These are phyloP conservation scores for Hirschioporus abietinus DNA, from an alignment of 768 basidiomycete species.

Conservation along the genomic window DNA sequence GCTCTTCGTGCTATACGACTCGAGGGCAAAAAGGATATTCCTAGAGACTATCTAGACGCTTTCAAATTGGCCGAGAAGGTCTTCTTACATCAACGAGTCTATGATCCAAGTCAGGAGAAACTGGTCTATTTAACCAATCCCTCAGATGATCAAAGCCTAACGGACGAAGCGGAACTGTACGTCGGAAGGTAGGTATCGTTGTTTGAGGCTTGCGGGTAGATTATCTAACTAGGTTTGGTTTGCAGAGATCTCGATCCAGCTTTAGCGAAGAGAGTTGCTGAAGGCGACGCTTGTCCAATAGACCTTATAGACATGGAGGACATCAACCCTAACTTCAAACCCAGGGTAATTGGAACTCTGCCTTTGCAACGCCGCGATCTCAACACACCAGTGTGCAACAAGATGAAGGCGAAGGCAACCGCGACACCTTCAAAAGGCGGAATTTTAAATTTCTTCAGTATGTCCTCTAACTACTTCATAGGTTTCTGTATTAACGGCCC, in stretches of 20 bases:
- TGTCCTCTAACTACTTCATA: constrained; percentile 18
- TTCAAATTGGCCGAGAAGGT: constrained; percentile 86
- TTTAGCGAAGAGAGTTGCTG: constrained; percentile 61
- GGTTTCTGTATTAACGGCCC: neutral
- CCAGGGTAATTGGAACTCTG: constrained; percentile 43
- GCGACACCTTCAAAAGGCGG: constrained; percentile 27
- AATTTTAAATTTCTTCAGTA: constrained; percentile 64
- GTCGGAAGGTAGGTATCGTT: constrained; percentile 55
- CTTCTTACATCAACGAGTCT: constrained; percentile 91
- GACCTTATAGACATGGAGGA: constrained; percentile 68
- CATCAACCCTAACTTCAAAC: constrained; percentile 63
- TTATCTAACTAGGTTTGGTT: constrained; percentile 10
- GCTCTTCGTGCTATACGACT: constrained; percentile 68
- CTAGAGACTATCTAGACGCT: constrained; percentile 64
- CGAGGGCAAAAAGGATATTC: constrained; percentile 83
- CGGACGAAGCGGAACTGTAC: constrained; percentile 59
- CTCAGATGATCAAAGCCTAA: constrained; percentile 48
- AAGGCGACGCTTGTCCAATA: constrained; percentile 67
- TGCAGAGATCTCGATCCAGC: constrained; percentile 57
- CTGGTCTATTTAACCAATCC: constrained; percentile 68
- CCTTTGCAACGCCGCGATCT: constrained; percentile 23
- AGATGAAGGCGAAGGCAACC: constrained; percentile 40
- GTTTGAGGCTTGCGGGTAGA: neutral
- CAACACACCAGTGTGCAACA: constrained; percentile 18
- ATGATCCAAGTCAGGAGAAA: constrained; percentile 59